phyloP scores from a whole-genome alignment of 495 filamentous ascomycete species.

The Evernia prunastri region DNA sequence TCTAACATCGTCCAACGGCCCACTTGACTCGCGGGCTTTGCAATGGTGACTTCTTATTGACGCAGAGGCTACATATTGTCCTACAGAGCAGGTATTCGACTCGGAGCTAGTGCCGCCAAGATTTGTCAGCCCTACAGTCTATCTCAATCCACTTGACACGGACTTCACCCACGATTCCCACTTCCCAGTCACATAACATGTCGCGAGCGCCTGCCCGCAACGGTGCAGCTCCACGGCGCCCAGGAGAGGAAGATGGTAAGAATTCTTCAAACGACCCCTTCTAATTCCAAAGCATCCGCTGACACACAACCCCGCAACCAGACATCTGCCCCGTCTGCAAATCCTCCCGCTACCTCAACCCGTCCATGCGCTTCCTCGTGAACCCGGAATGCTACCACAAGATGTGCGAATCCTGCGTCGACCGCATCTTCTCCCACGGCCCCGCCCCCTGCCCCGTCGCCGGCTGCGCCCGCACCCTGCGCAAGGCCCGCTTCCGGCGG shows the following conservation, averaged over 20 bases:
- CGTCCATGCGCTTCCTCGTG: slow-evolving; percentile 85
- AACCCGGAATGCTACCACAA: slow-evolving; percentile 98
- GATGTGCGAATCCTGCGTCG: slow-evolving; percentile 93
- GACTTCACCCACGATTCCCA: neutral
- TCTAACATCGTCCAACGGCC: too few relatives aligned
- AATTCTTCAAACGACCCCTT: neutral
- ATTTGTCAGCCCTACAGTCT: slow-evolving; percentile 21
- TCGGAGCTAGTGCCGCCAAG: too few relatives aligned
- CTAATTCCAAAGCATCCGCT: slow-evolving; percentile 12
- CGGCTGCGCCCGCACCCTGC: slow-evolving; percentile 75
- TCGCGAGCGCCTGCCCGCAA: slow-evolving; percentile 19
- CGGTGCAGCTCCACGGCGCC: slow-evolving; percentile 21
- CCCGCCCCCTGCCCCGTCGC: slow-evolving; percentile 87
- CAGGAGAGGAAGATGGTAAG: slow-evolving; percentile 49
- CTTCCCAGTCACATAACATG: slow-evolving; percentile 14
- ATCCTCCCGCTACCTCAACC: slow-evolving; percentile 88
- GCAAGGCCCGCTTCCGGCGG: slow-evolving; percentile 72
- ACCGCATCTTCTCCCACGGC: slow-evolving; percentile 85
- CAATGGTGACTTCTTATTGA: too few relatives aligned
- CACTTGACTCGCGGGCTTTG: too few relatives aligned
- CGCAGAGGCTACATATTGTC: too few relatives aligned
- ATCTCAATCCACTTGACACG: neutral
- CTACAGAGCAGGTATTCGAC: too few relatives aligned
- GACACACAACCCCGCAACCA: slow-evolving; percentile 28
- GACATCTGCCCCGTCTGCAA: slow-evolving; percentile 98